Conservation (phyloP, 345 rosid species). For the Kandelia obovata region DNA sequence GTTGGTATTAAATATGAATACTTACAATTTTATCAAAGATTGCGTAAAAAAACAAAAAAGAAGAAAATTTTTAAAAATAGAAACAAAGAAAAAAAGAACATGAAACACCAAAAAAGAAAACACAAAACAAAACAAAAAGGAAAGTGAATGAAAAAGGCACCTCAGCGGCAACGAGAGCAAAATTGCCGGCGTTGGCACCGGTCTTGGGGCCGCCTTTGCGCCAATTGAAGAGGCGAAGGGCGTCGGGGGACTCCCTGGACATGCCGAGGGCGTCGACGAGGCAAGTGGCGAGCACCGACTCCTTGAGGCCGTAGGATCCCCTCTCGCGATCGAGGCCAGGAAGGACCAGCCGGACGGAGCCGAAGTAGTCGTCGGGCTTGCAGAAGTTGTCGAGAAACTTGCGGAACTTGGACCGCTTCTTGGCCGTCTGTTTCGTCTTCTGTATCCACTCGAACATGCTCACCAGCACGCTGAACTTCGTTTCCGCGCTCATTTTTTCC, state of each 20-base stretch:
- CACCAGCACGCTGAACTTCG: constrained; percentile 62
- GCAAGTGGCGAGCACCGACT: constrained; percentile 80
- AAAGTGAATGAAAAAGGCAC: constrained; percentile 16
- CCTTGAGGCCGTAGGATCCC: constrained; percentile 86
- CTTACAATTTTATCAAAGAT: neutral
- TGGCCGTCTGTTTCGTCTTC: constrained; percentile 57
- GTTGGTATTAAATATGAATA: too few species aligned
- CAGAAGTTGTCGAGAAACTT: constrained; percentile 86
- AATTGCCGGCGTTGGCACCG: constrained; percentile 79
- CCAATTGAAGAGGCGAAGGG: constrained; percentile 87
- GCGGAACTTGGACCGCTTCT: constrained; percentile 85
- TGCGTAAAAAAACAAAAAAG: neutral
- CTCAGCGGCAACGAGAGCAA: constrained; percentile 76
- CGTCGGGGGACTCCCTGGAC: constrained; percentile 85
- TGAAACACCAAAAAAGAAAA: neutral
- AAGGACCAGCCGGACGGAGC: constrained; percentile 69
- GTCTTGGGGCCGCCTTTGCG: constrained; percentile 79
- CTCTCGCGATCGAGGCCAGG: constrained; percentile 87
- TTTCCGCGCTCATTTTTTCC: constrained; percentile 32
- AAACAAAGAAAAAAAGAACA: too few species aligned
- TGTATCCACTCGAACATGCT: constrained; percentile 91
- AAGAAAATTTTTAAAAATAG: too few species aligned
- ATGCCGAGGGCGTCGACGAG: constrained; percentile 86
- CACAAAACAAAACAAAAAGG: neutral
- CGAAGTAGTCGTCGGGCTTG: constrained; percentile 61